Percentiles rank a stretch among this genome's conserved stretches.
Evolutionary conservation across 371 early-diverging fungal species (phyloP).

Genomic region (Coemansia sp.): DNA sequence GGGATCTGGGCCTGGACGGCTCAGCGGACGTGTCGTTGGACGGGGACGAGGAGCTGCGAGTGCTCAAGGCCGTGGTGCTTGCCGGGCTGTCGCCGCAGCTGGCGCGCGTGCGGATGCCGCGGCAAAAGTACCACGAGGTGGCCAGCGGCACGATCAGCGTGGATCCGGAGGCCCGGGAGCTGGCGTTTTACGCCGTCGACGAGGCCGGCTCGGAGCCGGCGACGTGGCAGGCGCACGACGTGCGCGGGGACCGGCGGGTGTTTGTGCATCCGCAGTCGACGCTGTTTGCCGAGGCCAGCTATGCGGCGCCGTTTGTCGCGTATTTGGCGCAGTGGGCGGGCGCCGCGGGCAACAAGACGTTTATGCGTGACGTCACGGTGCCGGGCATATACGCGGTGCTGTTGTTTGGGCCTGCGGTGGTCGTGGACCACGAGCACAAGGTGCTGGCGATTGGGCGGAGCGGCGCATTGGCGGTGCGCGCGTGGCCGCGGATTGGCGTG

Average conservation of each 20-base stretch:
- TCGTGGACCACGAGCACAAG: constrained; percentile 63
- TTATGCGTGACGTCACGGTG: constrained; percentile 73
- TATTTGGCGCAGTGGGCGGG: constrained; percentile 55
- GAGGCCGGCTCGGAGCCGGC: constrained; percentile 30
- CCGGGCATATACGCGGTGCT: constrained; percentile 65
- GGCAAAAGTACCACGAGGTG: constrained; percentile 70
- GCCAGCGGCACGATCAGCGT: constrained; percentile 71
- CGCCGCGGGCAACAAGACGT: constrained; percentile 60
- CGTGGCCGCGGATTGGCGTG: constrained; percentile 79
- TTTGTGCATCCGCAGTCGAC: constrained; percentile 81
- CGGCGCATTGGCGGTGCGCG: constrained; percentile 54
- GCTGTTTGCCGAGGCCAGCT: constrained; percentile 61
- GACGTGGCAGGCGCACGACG: constrained; percentile 19
- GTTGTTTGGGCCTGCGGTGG: constrained; percentile 57
- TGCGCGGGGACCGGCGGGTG: constrained; percentile 56
- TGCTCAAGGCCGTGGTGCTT: constrained; percentile 53
- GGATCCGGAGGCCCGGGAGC: constrained; percentile 70
- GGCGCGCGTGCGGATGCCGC: constrained; percentile 68
- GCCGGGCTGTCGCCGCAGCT: constrained; percentile 61
- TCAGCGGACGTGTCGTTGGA: not conserved
- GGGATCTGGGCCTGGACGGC: constrained; percentile 29
- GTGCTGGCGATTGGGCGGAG: constrained; percentile 15
- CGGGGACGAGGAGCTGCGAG: constrained; percentile 1
- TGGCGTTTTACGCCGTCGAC: constrained; percentile 67
- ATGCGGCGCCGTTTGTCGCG: constrained; percentile 64